Conservation (phyloP, 345 rosid species). For the Lepidium aucheri region DNA sequence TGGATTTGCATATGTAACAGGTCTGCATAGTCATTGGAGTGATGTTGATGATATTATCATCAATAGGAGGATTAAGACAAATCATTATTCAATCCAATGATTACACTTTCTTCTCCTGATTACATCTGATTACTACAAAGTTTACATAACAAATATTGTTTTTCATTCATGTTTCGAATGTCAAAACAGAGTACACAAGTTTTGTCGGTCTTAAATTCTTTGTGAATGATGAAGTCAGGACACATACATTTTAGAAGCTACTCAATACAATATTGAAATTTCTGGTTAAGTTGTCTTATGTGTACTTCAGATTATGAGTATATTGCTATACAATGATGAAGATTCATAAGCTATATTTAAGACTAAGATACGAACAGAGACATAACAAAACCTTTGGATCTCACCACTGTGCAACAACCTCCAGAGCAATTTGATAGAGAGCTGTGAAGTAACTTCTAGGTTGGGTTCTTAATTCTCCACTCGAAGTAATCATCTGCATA, state of each 20-base stretch:
- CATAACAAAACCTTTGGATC: slow-evolving; percentile 1
- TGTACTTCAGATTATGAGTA: not conserved
- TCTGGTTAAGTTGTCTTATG: not conserved
- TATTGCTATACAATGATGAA: slow-evolving; percentile 13
- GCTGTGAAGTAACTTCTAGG: slow-evolving; percentile 3
- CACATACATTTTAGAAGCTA: not conserved
- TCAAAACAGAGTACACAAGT: not conserved
- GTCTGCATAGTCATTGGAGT: slow-evolving; percentile 63
- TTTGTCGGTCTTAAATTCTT: not conserved
- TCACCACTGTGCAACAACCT: not conserved
- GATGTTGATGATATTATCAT: slow-evolving; percentile 54
- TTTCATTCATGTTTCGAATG: not conserved
- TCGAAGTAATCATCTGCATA: not conserved
- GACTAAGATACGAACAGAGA: slow-evolving; percentile 7
- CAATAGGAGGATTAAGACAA: slow-evolving; percentile 73
- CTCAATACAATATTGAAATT: not conserved
- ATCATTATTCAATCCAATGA: slow-evolving; percentile 55
- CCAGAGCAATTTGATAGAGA: not conserved
- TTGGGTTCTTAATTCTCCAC: not conserved
- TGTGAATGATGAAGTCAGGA: too few relatives aligned
- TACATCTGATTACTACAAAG: not conserved
- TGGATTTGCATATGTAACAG: slow-evolving; percentile 30
- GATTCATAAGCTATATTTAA: not conserved
- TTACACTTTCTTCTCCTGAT: slow-evolving; percentile 46
- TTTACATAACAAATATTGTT: not conserved